Evolutionary conservation across 2,329 filamentous ascomycete species (phyloP).

Genomic region (Clathrospora elynae): DNA sequence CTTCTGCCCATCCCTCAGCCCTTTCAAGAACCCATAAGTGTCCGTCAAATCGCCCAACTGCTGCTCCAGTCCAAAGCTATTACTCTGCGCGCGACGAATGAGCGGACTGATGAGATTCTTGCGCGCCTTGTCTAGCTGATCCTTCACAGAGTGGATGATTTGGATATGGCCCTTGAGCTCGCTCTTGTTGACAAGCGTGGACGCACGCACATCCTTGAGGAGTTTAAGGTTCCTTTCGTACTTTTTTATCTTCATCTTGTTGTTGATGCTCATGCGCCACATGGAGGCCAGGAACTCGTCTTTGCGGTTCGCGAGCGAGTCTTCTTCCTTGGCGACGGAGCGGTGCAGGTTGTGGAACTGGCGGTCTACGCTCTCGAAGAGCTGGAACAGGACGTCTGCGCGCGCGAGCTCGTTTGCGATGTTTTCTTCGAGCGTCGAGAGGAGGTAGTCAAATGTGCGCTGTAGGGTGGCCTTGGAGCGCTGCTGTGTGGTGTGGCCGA

Average conservation of each 20-base stretch:
- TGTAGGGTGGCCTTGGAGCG: slow-evolving; percentile 80
- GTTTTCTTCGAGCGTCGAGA: slow-evolving; percentile 84
- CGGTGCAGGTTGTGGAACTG: slow-evolving; percentile 89
- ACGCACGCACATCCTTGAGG: slow-evolving; percentile 76
- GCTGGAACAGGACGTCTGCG: slow-evolving; percentile 76
- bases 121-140: slow-evolving; percentile 82
- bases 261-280: slow-evolving; percentile 85
- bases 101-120: slow-evolving; percentile 84
- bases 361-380: slow-evolving; percentile 90
- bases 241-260: slow-evolving; percentile 77
- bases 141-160: slow-evolving; percentile 80
- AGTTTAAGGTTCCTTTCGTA: slow-evolving; percentile 88
- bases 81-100: slow-evolving; percentile 70
- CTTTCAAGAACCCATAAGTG: slow-evolving; percentile 77
- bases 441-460: slow-evolving; percentile 85
- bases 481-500: slow-evolving; percentile 81
- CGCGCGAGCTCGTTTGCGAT: slow-evolving; percentile 84
- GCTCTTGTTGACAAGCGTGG: slow-evolving; percentile 85
- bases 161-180: slow-evolving; percentile 86
- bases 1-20: slow-evolving; percentile 78
- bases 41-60: slow-evolving; percentile 83
- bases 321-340: slow-evolving; percentile 81
- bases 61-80: slow-evolving; percentile 76
- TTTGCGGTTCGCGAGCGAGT: slow-evolving; percentile 78
- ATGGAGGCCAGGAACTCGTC: slow-evolving; percentile 80